phyloP scores from a whole-genome alignment of 129 eudicot species.

The Helianthus tuberosus region DNA sequence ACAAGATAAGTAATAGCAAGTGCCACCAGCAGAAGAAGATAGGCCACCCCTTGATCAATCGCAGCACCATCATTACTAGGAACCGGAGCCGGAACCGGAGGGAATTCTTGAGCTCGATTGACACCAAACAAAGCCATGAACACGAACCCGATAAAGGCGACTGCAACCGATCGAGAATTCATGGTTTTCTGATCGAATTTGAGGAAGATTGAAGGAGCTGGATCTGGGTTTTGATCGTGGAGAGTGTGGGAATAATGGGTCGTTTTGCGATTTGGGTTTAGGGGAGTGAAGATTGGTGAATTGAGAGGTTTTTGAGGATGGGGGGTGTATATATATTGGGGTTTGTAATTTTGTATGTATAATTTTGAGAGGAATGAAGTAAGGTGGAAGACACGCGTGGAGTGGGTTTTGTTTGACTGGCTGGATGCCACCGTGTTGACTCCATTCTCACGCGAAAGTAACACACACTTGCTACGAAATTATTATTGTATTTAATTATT shows the following conservation, averaged over 20 bases:
- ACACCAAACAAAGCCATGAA: slow-evolving; percentile 42
- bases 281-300: not conserved
- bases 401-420: slow-evolving; percentile 31
- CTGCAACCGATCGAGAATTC: slow-evolving; percentile 19
- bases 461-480: not conserved
- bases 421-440: slow-evolving; percentile 30
- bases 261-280: not conserved
- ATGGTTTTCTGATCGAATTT: slow-evolving; percentile 24
- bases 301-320: slow-evolving; percentile 14
- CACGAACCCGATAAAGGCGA: slow-evolving; percentile 40
- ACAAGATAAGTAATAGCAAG: slow-evolving; percentile 65
- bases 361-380: slow-evolving; percentile 2
- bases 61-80: slow-evolving; percentile 57
- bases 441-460: slow-evolving; percentile 22
- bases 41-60: slow-evolving; percentile 77
- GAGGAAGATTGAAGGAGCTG: not conserved
- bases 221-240: slow-evolving; percentile 8
- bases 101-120: slow-evolving; percentile 33
- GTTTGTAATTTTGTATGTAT: slow-evolving; percentile 16
- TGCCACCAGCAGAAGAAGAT: slow-evolving; percentile 53
- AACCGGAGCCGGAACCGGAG: slow-evolving; percentile 48
- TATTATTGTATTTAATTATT: not conserved
- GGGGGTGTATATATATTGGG: slow-evolving; percentile 18
- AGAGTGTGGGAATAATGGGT: slow-evolving; percentile 1
- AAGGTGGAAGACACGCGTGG: slow-evolving; percentile 37